Evolutionary conservation across 2,329 filamentous ascomycete genomes (phyloP).

Genomic region (Teratosphaeria zuluensis): DNA sequence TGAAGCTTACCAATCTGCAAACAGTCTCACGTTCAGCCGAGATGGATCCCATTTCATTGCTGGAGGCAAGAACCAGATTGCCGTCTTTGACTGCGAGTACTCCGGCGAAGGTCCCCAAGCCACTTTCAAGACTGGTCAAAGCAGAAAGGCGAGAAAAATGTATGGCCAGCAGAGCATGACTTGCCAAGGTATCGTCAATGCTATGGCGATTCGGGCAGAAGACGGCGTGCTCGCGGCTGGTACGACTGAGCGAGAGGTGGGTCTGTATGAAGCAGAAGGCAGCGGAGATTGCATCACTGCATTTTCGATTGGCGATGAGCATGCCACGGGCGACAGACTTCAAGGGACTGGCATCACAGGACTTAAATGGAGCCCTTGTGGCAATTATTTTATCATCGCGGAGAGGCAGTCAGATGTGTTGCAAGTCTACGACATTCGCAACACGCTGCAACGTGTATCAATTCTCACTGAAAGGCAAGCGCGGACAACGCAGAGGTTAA

Average conservation of each 20-base stretch:
- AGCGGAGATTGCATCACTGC: slow-evolving; percentile 41
- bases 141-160: slow-evolving; percentile 27
- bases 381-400: slow-evolving; percentile 48
- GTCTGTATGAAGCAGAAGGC: slow-evolving; percentile 44
- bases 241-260: slow-evolving; percentile 46
- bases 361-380: slow-evolving; percentile 49
- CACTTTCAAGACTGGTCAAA: slow-evolving; percentile 28
- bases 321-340: background rate
- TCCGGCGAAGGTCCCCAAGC: slow-evolving; percentile 38
- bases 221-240: slow-evolving; percentile 48
- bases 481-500: slow-evolving; percentile 46
- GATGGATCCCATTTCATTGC: slow-evolving; percentile 46
- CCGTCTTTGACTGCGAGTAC: slow-evolving; percentile 46
- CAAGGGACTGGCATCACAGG: slow-evolving; percentile 45
- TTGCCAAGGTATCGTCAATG: slow-evolving; percentile 48
- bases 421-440: slow-evolving; percentile 50
- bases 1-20: slow-evolving; percentile 46
- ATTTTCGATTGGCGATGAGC: slow-evolving; percentile 31
- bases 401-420: slow-evolving; percentile 48
- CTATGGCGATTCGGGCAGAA: slow-evolving; percentile 36
- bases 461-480: slow-evolving; percentile 37
- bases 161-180: slow-evolving; percentile 31
- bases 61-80: slow-evolving; percentile 45
- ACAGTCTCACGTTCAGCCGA: slow-evolving; percentile 44
- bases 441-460: slow-evolving; percentile 41